Evolutionary conservation across 1,139 yeast species (phyloP), one percentile per base, ranked within the genome.

Genomic region (Lodderomyces theae): DNA sequence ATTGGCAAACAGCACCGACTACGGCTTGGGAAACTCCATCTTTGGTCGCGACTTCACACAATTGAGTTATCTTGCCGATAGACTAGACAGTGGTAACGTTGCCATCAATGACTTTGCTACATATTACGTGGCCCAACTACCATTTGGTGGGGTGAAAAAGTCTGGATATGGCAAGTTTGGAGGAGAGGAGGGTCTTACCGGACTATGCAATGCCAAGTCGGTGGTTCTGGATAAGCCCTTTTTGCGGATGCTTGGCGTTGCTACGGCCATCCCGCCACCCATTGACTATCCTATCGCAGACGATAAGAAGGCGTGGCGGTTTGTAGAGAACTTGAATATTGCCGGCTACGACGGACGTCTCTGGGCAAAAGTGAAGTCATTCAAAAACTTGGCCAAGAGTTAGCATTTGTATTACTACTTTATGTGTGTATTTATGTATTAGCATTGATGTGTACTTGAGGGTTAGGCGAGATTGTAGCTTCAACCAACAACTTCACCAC

Each of bases 91-190:
- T 41, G 98, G 98, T 19, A 92, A 88, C 55, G 96, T 92, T 35
- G 96, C 97, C 5, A 86, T 92, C 47, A 92, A 92, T 60, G 98
- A 92, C 63, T 92, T 92, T 71, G 98, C 97, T 5, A 90, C 97
- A 0, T 92, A 79, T 57, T 90, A 90, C 54, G 88, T 92, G 24
- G 92, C 97, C 49, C 97, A 92, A 64, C 72, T 90, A 51, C 98
- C 98, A 30, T 92, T 92, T 66, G 98, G 98, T 42, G 98, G 98
- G 22, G 78, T 79, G 24, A 84, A 84, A 52, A 92, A 90, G 38
- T 86, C 96, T 7, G 98, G 98, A 0, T 92, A 88, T 56, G 97
- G 97, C 41, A 90, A 89, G 59, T 92, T 92, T 66, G 96, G 96
- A 22, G 97, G 98, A 30, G 95, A 85, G 58, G 98, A 92, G 69